Base-by-base conservation (phyloP, 441 rosid species). In the Pelargonium australe region DNA sequence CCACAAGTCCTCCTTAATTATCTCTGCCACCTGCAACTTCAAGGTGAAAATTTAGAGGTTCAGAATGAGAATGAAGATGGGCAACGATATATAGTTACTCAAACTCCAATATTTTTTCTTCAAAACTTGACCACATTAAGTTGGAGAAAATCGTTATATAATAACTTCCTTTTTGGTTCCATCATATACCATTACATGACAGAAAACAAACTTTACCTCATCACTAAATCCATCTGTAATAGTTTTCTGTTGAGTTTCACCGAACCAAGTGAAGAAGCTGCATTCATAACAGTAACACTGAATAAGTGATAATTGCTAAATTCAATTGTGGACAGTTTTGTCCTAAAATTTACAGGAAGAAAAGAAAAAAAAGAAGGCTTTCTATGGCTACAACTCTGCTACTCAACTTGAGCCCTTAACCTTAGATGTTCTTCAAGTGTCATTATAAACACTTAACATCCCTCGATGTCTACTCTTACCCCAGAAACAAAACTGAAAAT, bases 1-100 rank as follows among this genome's bases (percentile, higher is more conserved):
- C 82, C 82, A 73, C 44, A 79, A 68, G 65, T 79, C 79, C 73
- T 79, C 79, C 68, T 79, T 79, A 49, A 79, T 76, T 25, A 76
- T 71, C 49, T 79, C 82, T 4, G 82, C 82, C 65, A 76, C 73
- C 82, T 79, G 79, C 70, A 75, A 66, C 34, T 65, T 58, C 31
- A 72, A 65, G 61, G 47, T 19, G 64, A 55, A 58, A 58, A 53
- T 17, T 3, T 64, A 9, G 51, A 7, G 60, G 66, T 23, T 64
- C 10, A 55, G 28, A n/a, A 25, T 13, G 47, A 40, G 11, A 16
- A 17, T 62, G 45, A 68, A 28, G 12, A 63, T 65, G 45, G 28
- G 19, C 5, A 58, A 20, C 11, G 7, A 53, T 53, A 53, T 53
- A 16, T 7, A 14, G n/a, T 31, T 12, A 53, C 58, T 53, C 5